Percentiles rank a stretch among this genome's conserved stretches.
These are phyloP conservation scores for Pseudogymnoascus sp. DNA, from an alignment of 2,329 filamentous ascomycete species.

Conservation along the genomic window DNA sequence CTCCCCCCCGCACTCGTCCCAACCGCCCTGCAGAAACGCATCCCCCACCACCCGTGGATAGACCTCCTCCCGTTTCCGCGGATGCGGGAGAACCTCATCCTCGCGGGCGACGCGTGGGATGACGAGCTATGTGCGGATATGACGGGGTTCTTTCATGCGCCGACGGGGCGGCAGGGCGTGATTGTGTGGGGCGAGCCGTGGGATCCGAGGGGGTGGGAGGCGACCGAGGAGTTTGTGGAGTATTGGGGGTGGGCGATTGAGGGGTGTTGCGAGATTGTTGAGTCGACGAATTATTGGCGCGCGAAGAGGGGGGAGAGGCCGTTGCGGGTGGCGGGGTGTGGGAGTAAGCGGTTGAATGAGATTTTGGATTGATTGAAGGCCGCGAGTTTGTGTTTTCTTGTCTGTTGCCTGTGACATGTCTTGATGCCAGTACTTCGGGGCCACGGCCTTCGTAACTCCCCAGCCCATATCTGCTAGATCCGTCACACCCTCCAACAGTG, in stretches of 20 bases:
- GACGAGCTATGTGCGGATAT: slow-evolving; percentile 20
- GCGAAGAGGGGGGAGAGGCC: slow-evolving; percentile 20
- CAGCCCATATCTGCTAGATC: background rate
- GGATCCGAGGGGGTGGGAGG: slow-evolving; percentile 26
- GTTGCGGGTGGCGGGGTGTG: background rate
- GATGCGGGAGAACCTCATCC: slow-evolving; percentile 23
- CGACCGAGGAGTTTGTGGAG: slow-evolving; percentile 21
- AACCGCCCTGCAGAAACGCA: slow-evolving; percentile 26
- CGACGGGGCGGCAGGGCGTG: slow-evolving; percentile 15
- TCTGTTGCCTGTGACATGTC: background rate
- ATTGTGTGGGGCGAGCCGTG: slow-evolving; percentile 27
- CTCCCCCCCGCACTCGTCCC: slow-evolving; percentile 22
- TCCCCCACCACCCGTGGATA: slow-evolving; percentile 31
- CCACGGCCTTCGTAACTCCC: background rate
- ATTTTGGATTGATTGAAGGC: background rate
- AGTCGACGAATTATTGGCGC: slow-evolving; percentile 27
- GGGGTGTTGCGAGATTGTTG: slow-evolving; percentile 21
- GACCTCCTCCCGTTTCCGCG: slow-evolving; percentile 31
- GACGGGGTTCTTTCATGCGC: slow-evolving; percentile 13
- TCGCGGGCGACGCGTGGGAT: slow-evolving; percentile 18
- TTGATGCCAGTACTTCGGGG: background rate
- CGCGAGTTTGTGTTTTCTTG: background rate
- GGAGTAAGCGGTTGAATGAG: background rate
- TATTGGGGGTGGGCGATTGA: slow-evolving; percentile 27
- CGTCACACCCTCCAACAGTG: background rate